phyloP scores from a whole-genome alignment of 78 protist species.

The Cyanophora paradoxa region DNA sequence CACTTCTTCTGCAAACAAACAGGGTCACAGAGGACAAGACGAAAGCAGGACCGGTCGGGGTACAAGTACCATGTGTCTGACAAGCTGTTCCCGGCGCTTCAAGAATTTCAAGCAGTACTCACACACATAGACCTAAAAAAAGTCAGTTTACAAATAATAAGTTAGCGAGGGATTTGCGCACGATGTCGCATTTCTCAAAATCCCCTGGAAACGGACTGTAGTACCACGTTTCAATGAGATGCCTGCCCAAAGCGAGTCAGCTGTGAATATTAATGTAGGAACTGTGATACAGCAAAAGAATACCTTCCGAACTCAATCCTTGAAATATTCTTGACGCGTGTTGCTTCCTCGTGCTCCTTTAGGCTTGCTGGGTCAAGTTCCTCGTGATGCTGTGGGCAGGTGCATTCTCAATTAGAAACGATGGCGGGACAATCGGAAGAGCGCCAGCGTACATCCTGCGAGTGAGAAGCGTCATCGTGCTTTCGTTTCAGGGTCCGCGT shows the following conservation, averaged over 20 bases:
- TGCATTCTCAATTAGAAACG: no score
- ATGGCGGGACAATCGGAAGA: no score
- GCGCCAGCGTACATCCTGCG: neutral
- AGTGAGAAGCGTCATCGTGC: constrained; percentile 1
- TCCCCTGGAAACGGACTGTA: constrained; percentile 91
- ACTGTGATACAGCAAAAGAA: neutral
- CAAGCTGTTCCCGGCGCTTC: neutral
- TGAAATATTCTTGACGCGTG: constrained; percentile 85
- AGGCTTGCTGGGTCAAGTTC: no score
- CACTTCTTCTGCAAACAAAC: neutral
- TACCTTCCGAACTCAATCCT: constrained; percentile 55
- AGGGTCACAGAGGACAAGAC: neutral
- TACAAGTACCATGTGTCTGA: neutral
- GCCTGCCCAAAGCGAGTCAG: no score
- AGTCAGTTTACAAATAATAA: no score
- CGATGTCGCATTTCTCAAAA: constrained; percentile 48
- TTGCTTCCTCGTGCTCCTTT: constrained; percentile 83
- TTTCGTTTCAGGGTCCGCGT: constrained; percentile 23
- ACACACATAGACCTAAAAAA: constrained; percentile 75
- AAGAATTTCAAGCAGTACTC: constrained; percentile 85
- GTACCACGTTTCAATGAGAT: no score
- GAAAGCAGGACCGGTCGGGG: neutral
- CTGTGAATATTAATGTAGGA: neutral
- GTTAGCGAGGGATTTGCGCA: no score
- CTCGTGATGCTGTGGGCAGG: no score